phyloP scores from a whole-genome alignment of 768 basidiomycete genomes.

The Tulasnella sp. region DNA sequence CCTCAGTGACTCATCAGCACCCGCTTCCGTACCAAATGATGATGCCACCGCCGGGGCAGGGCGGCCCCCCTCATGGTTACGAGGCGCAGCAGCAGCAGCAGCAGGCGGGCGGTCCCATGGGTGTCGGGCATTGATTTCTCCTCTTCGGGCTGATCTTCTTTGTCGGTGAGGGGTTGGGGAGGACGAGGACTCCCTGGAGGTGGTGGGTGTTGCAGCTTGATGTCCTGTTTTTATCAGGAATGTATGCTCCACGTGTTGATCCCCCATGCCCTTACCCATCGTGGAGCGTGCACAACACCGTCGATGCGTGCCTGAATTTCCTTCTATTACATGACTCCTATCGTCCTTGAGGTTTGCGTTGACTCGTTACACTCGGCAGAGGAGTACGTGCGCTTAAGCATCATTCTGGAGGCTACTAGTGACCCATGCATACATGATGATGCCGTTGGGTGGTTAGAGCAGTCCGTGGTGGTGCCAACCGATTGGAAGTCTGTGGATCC shows the following conservation, averaged over 20 bases:
- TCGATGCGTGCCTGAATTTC: too few species aligned
- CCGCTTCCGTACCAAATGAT: slow-evolving; percentile 86
- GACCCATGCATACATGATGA: not conserved
- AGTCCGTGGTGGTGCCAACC: slow-evolving; percentile 56
- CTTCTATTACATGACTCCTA: not conserved
- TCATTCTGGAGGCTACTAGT: not conserved
- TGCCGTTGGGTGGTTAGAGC: slow-evolving; percentile 39
- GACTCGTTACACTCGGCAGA: slow-evolving; percentile 66
- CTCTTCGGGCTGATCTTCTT: too few species aligned
- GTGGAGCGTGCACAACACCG: too few species aligned
- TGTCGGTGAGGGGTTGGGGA: too few species aligned
- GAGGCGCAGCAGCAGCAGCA: slow-evolving; percentile 35
- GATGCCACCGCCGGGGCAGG: slow-evolving; percentile 61
- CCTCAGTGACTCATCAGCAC: slow-evolving; percentile 55
- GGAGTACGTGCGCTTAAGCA: slow-evolving; percentile 36
- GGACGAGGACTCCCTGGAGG: too few species aligned
- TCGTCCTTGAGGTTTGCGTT: slow-evolving; percentile 54
- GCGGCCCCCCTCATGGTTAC: slow-evolving; percentile 52
- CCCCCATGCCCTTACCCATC: too few species aligned
- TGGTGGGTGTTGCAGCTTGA: too few species aligned
- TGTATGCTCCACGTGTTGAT: too few species aligned
- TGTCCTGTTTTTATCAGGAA: too few species aligned
- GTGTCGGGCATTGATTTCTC: slow-evolving; percentile 16
- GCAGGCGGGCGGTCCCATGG: slow-evolving; percentile 9
- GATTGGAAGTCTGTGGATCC: slow-evolving; percentile 67